Conservation (phyloP, 495 filamentous ascomycete genomes). For the Platismatia glauca region DNA sequence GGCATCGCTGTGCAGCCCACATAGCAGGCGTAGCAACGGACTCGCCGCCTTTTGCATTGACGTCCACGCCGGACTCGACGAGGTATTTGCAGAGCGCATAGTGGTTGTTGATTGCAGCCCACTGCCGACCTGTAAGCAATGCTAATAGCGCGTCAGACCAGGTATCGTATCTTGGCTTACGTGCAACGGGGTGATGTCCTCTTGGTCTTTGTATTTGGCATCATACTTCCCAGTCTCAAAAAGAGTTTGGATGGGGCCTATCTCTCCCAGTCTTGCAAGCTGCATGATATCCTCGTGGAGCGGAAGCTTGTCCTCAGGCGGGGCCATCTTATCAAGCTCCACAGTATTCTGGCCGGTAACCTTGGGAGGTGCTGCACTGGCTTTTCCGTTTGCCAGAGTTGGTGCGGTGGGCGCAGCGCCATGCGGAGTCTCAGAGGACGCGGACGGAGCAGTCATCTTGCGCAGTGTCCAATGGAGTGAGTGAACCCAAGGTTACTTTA, state of each 20-base stretch:
- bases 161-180: conserved; percentile 41
- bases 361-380: conserved; percentile 49
- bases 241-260: conserved; percentile 76
- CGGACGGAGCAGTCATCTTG: background rate
- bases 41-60: conserved; percentile 92
- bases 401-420: conserved; percentile 24
- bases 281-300: conserved; percentile 90
- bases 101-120: conserved; percentile 99
- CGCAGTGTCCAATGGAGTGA: background rate
- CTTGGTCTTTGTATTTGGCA: conserved; percentile 72
- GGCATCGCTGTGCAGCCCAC: conserved; percentile 91
- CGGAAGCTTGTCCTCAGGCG: conserved; percentile 40
- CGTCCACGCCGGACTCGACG: conserved; percentile 77
- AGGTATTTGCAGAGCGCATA: conserved; percentile 94
- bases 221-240: conserved; percentile 74
- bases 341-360: conserved; percentile 48
- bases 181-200: conserved; percentile 92
- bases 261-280: conserved; percentile 78
- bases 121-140: conserved; percentile 46
- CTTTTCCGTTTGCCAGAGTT: conserved; percentile 44
- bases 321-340: conserved; percentile 59
- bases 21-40: conserved; percentile 86
- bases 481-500: background rate
- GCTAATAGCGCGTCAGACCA: background rate
- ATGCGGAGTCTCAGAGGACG: conserved; percentile 2